Base-by-base conservation (phyloP, 495 filamentous ascomycete genomes). In the Pyrenula aspistea region DNA sequence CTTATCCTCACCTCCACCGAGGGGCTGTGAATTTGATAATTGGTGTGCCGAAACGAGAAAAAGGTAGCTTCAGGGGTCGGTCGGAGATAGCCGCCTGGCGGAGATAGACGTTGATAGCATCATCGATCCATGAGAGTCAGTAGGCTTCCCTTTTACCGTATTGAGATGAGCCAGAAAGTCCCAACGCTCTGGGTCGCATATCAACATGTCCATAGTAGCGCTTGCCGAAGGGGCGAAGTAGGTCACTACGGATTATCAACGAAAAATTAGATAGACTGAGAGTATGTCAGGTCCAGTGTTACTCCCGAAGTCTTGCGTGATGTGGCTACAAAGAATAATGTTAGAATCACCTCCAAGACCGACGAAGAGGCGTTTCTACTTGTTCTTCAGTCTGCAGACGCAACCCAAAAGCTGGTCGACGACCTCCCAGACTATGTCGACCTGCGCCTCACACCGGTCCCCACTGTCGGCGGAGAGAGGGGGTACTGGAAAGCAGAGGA, bases 341-440 rank as follows among this genome's bases (percentile, higher is more conserved):
- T 42, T 42, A 42, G 15, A 42, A 42, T 42, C 15, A 42, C 31
- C 31, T 42, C 31, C 4, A 42, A 42, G 15, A 15, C 31, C 31
- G 66, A 68, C 22, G 60, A 60, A 10, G 55, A 61, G 10, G 61
- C 57, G 19, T 70, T 68, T 52, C 57, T 70, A 11, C 56, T 61
- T 31, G 57, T 70, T 19, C 57, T 70, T 1, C 57, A 64, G 52
- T 70, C 67, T 1, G 51, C 59, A 49, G 67, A 70, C 25, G 59
- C 62, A 1, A 55, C 65, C 8, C 49, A 65, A 31, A 48, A 56
- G 24, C 55, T 58, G 22, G 58, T 68, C 24, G 59, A 61, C 49
- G 51, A 52, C 47, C 56, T 42, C 2, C 51, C 61, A 4, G 67
- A 70, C 55, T 70, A 68, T 47, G 65, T 70, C 25, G 65, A 67